A percentile compares a stretch with the other conserved stretches of the same genome.
Evolutionary conservation across 495 filamentous ascomycete genomes (phyloP).

Genomic region (Penicillium canescens): DNA sequence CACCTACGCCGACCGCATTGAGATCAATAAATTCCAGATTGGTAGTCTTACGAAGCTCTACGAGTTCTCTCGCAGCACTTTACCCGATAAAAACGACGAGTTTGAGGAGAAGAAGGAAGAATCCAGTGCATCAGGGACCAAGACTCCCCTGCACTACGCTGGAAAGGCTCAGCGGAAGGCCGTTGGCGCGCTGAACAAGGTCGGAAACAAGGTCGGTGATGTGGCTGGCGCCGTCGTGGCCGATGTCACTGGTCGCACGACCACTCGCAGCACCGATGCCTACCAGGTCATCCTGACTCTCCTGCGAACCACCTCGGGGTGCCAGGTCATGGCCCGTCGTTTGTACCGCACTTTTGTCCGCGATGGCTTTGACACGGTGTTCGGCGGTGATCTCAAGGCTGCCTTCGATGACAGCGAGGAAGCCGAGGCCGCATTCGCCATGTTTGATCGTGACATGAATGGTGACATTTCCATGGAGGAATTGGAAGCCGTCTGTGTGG

Average conservation of each 20-base stretch:
- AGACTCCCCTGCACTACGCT: constrained; percentile 71
- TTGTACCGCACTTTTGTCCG: constrained; percentile 88
- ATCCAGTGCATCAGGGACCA: constrained; percentile 51
- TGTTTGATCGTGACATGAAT: constrained; percentile 97
- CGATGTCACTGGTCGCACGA: constrained; percentile 83
- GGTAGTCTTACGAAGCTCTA: constrained; percentile 80
- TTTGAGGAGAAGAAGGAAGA: constrained; percentile 56
- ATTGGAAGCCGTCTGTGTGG: constrained; percentile 88
- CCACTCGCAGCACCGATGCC: constrained; percentile 76
- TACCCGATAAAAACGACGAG: constrained; percentile 70
- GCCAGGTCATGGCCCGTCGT: constrained; percentile 85
- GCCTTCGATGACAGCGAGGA: constrained; percentile 87
- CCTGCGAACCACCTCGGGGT: constrained; percentile 67
- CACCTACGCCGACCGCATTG: constrained; percentile 90
- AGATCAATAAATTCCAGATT: constrained; percentile 89
- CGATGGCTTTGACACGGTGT: constrained; percentile 72
- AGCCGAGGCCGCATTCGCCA: constrained; percentile 84
- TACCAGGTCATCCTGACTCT: constrained; percentile 79
- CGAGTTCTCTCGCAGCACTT: constrained; percentile 71
- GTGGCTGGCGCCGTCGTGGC: constrained; percentile 88
- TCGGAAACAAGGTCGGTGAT: constrained; percentile 85
- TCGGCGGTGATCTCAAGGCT: constrained; percentile 70
- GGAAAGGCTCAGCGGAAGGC: constrained; percentile 68
- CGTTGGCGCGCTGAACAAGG: constrained; percentile 69
- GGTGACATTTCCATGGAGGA: constrained; percentile 97